Evolutionary conservation across 805 yeast genomes (phyloP).

Genomic region (Pichia phayaonensis): DNA sequence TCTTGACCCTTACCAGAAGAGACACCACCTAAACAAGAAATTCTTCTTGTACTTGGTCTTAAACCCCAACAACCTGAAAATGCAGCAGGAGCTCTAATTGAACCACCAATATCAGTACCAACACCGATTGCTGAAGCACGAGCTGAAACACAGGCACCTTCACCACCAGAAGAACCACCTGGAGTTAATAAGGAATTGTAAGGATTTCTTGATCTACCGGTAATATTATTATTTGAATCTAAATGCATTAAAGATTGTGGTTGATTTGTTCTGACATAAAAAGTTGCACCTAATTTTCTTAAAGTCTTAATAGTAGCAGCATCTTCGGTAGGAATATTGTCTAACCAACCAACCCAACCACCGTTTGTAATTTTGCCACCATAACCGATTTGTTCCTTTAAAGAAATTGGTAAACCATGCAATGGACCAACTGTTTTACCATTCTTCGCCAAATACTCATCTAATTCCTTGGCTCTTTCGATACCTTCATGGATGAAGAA

Average conservation of each 20-base stretch:
- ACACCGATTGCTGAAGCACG: constrained; percentile 49
- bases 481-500: constrained; percentile 60
- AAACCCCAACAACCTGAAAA: constrained; percentile 56
- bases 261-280: constrained; percentile 57
- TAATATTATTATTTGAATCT: constrained; percentile 53
- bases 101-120: constrained; percentile 70
- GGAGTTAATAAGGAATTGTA: constrained; percentile 49
- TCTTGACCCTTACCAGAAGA: constrained; percentile 58
- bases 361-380: constrained; percentile 51
- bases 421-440: constrained; percentile 57
- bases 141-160: constrained; percentile 54
- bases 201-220: constrained; percentile 54
- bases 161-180: constrained; percentile 74
- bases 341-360: constrained; percentile 47
- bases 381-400: constrained; percentile 57
- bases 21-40: constrained; percentile 40
- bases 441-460: constrained; percentile 39
- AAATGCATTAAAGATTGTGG: constrained; percentile 68
- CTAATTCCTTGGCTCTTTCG: constrained; percentile 46
- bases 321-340: constrained; percentile 39
- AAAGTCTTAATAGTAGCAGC: constrained; percentile 42
- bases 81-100: constrained; percentile 62
- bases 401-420: constrained; percentile 62
- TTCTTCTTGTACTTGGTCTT: constrained; percentile 53
- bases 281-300: constrained; percentile 49